Evolutionary conservation across 2,329 filamentous ascomycete genomes (phyloP), one percentile per base, ranked within the genome.

Genomic region (Aspergillus proliferans): DNA sequence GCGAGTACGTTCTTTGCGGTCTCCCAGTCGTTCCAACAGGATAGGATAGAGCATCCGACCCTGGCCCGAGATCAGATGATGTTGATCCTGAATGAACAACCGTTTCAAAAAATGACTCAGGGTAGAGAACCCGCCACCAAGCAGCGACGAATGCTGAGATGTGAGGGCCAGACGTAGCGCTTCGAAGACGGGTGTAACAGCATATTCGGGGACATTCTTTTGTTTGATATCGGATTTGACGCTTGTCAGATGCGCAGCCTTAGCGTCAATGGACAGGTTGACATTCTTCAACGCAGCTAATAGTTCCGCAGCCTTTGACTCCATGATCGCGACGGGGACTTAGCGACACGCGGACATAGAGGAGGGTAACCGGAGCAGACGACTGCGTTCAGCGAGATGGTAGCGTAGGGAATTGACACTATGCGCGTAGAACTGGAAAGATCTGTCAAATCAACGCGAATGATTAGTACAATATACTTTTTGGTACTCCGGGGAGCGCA

Each of bases 141-240:
- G 83, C 53, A 95, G 83, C 30, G 82, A 81, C 40, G 85, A 85
- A 62, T 94, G 87, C 60, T 87, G 85, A 39, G 88, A 87, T 47
- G 78, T 75, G 57, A 92, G 86, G 52, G 88, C 87, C 47, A 83
- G 73, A 54, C 86, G 85, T 61, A 94, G 77, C 55, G 85, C 87
- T 52, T 96, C 89, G 71, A 95, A 94, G 55, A 95, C 82, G 50
- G 82, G 76, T 22, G 82, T 72, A 59, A 94, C 80, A 60, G 79
- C 79, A 38, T 58, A 56, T 30, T 94, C 88, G 52, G 89, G 88
- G 42, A 95, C 88, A 73, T 90, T 90, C 66, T 87, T 86, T 70
- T 95, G 90, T 70, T 95, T 95, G 76, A 95, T 95, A 67, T 84
- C 82, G 40, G 87, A 90, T 72, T 95, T 95, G 70, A 91, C 76